Base-by-base conservation (phyloP, 2,329 filamentous ascomycete genomes). In the Dactylonectria estremocensis region DNA sequence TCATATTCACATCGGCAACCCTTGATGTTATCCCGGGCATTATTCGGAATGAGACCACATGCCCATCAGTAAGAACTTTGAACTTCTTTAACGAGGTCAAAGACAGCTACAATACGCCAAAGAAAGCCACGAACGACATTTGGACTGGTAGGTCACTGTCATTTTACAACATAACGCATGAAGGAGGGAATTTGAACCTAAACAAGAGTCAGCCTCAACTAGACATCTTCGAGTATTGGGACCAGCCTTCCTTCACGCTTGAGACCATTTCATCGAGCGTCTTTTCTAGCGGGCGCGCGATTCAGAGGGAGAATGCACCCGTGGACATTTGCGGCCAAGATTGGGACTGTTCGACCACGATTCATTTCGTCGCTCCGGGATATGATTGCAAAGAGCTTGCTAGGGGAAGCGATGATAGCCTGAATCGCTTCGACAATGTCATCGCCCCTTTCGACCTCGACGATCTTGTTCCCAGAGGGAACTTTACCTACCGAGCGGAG, bases 331-430 rank as follows among this genome's bases (percentile, higher is more conserved):
- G 72, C 2, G 73, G 73, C 1, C 14, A 61, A 0, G 69, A 61
- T 0, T 75, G 73, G 72, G 69, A 75, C n/a, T 75, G 72, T 6
- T 71, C 71, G 0, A 72, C 71, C 1, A 74, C 65, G 0, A 54
- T 75, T 9, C 40, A 72, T 4, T 75, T 75, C 13, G 49, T 75
- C 0, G 73, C 58, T 0, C 73, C 72, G 1, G 73, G 71, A 49
- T 75, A 75, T 1, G 60, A 71, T 13, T 75, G 73, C 9, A n/a
- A 74, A 14, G 57, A 74, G 22, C 57, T 74, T 20, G 66, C 4
- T 55, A 62, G 0, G 8, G 28, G 5, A 66, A 11, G 16, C 40
- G 14, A 28, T 28, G 24, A 28, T 28, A 28, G 24, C 24, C 24
- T 74, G 10, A 63, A 68, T 14, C 18, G 49, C 0, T 73, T 72